A percentile compares a stretch with the other conserved stretches of the same genome.
Conservation (phyloP, 1,139 yeast species). For the Pichia sp. region DNA sequence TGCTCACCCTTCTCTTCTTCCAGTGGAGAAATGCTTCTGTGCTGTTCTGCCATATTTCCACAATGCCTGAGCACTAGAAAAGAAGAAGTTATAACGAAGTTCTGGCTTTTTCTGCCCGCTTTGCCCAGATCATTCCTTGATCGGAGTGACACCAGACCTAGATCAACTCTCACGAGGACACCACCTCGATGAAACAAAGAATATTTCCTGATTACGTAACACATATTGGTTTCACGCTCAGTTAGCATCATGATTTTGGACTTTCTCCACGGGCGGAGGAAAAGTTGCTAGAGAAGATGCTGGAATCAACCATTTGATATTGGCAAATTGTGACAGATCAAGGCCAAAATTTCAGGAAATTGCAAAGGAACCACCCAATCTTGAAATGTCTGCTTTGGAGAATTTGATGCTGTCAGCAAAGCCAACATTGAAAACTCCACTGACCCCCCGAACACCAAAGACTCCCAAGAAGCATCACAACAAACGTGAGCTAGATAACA, state of each 20-base stretch:
- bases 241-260: neutral
- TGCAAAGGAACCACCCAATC: neutral
- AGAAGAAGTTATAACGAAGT: neutral
- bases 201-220: neutral
- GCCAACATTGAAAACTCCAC: conserved; percentile 30
- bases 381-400: neutral
- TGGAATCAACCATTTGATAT: neutral
- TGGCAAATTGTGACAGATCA: neutral
- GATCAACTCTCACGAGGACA: neutral
- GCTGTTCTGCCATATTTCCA: neutral
- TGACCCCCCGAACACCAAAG: conserved; percentile 17
- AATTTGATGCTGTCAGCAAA: conserved; percentile 11
- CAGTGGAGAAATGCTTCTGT: neutral
- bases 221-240: neutral
- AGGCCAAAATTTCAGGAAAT: neutral
- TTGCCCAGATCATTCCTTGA: neutral
- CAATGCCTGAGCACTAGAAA: neutral
- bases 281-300: neutral
- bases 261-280: neutral
- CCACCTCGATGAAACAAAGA: neutral
- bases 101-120: neutral
- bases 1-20: neutral
- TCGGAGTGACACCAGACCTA: neutral
- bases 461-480: conserved; percentile 28
- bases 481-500: conserved; percentile 25